Conservation (phyloP, 495 filamentous ascomycete genomes). For the Xylaria acuta region DNA sequence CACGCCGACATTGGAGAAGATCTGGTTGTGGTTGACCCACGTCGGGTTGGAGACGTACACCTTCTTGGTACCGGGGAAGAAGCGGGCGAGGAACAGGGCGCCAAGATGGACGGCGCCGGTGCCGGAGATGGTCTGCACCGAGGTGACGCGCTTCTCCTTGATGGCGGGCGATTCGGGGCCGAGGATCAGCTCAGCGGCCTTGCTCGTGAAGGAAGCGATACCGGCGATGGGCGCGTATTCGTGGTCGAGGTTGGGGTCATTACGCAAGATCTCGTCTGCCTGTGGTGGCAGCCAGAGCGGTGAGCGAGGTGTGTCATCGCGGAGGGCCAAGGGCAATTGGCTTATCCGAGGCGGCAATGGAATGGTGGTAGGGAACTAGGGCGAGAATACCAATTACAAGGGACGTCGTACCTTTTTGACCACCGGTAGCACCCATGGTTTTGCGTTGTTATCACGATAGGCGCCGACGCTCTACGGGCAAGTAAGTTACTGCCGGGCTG, state of each 20-base stretch:
- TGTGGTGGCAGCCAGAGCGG: constrained; percentile 43
- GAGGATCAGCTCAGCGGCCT: constrained; percentile 88
- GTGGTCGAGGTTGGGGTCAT: constrained; percentile 90
- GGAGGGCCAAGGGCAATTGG: background rate
- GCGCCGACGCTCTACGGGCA: constrained; percentile 78
- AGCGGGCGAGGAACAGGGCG: constrained; percentile 81
- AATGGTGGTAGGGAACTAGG: background rate
- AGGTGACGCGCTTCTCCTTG: constrained; percentile 78
- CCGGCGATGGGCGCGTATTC: constrained; percentile 98
- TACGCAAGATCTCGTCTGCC: constrained; percentile 88
- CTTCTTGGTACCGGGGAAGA: constrained; percentile 71
- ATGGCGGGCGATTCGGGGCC: constrained; percentile 75
- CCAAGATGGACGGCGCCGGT: constrained; percentile 91
- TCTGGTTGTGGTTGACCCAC: constrained; percentile 98
- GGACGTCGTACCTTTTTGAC: constrained; percentile 82
- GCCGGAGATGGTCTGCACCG: constrained; percentile 84
- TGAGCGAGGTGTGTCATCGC: constrained; percentile 31
- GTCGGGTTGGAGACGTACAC: constrained; percentile 94
- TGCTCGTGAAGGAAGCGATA: constrained; percentile 79
- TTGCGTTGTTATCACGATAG: constrained; percentile 92
- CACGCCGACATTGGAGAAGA: constrained; percentile 90
- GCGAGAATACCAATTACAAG: constrained; percentile 2
- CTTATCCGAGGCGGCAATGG: background rate
- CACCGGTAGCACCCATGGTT: constrained; percentile 97
- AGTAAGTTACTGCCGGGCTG: constrained; percentile 21